phyloP scores from a whole-genome alignment of 2,329 filamentous ascomycete species.

The Metarhizium guizhouense region DNA sequence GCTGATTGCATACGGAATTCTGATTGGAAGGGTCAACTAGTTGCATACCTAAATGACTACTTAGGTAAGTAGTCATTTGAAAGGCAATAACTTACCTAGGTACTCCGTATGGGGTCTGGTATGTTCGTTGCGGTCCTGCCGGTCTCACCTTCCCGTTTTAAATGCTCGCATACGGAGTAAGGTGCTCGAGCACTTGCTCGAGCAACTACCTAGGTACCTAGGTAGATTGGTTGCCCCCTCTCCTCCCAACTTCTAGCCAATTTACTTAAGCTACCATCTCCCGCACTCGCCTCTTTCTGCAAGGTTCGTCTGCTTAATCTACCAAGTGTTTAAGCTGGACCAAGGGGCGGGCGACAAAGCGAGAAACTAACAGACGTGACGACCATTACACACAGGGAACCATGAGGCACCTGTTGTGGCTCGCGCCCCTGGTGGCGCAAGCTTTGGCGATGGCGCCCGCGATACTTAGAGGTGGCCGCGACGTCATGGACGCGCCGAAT shows the following conservation, averaged over 20 bases:
- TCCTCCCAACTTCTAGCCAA: neutral
- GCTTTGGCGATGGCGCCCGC: neutral
- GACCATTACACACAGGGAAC: neutral
- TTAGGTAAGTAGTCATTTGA: no score
- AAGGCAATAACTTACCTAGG: neutral
- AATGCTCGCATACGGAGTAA: neutral
- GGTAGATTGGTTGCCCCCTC: neutral
- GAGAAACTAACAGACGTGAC: neutral
- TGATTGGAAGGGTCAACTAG: no score
- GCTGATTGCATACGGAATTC: no score
- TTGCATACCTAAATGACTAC: no score
- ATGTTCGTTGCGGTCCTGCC: no score
- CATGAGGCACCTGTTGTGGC: conserved; percentile 1
- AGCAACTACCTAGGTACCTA: no score
- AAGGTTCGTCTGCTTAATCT: no score
- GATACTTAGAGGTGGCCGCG: neutral
- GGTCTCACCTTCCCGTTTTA: neutral
- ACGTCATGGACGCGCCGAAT: neutral
- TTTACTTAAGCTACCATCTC: no score
- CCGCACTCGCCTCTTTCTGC: no score
- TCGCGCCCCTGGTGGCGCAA: neutral
- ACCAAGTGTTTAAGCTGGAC: no score
- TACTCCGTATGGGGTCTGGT: no score
- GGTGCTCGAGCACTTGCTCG: neutral
- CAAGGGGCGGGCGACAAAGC: neutral